A percentile compares a stretch with the other conserved stretches of the same genome.
Evolutionary conservation across 805 yeast species (phyloP).

Genomic region (Yamadazyma sp.): DNA sequence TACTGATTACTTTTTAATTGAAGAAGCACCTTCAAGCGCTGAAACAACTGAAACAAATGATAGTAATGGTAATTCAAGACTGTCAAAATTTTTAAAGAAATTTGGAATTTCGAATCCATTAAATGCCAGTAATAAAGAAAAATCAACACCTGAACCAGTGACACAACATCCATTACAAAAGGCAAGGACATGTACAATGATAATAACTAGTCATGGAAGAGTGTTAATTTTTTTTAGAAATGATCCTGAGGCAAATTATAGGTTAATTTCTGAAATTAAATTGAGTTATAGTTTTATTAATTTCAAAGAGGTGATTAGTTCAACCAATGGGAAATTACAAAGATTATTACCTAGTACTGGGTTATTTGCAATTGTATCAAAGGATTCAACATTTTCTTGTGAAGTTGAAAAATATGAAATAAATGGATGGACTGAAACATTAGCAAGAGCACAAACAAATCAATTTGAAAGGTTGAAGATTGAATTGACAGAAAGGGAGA

Average conservation of each 20-base stretch:
- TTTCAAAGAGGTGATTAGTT: conserved; percentile 54
- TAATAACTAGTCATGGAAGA: conserved; percentile 64
- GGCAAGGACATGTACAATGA: conserved; percentile 46
- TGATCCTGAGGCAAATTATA: conserved; percentile 40
- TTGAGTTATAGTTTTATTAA: conserved; percentile 50
- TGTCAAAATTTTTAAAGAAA: conserved; percentile 17
- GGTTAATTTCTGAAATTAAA: conserved; percentile 52
- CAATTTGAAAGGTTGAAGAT: conserved; percentile 45
- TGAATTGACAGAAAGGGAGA: conserved; percentile 13
- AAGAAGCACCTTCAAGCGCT: conserved; percentile 14
- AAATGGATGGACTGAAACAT: conserved; percentile 54
- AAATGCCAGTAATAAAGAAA: conserved; percentile 7
- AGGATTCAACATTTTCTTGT: conserved; percentile 52
- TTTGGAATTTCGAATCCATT: conserved; percentile 12
- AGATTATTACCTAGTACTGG: conserved; percentile 39
- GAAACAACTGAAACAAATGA: conserved; percentile 2
- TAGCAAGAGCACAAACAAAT: conserved; percentile 46
- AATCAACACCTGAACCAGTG: conserved; percentile 6
- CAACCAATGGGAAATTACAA: conserved; percentile 27
- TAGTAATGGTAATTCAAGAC: conserved; percentile 4
- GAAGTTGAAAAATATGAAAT: conserved; percentile 53
- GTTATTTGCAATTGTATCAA: conserved; percentile 55
- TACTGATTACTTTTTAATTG: conserved; percentile 45
- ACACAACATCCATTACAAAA: conserved; percentile 30
- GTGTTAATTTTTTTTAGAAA: conserved; percentile 50